Percentiles rank a stretch among this genome's conserved stretches.
These are phyloP conservation scores for Aspergillus sp. DNA, from an alignment of 2,329 filamentous ascomycete genomes.

Conservation along the genomic window DNA sequence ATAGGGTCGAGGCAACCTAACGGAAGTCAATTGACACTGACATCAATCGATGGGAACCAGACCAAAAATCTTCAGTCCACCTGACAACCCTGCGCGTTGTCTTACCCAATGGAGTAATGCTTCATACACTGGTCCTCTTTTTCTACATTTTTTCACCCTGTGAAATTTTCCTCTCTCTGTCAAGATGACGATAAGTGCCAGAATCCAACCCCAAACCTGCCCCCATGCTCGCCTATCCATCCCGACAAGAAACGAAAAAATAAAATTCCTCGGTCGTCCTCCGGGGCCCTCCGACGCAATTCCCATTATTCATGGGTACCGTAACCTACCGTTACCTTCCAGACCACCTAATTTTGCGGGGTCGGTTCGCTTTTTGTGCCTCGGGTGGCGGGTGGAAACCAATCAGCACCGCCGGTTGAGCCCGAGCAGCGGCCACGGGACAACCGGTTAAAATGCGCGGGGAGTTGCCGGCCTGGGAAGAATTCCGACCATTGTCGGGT, in stretches of 20 bases:
- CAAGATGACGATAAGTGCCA: not conserved
- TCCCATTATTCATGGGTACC: slow-evolving; percentile 1
- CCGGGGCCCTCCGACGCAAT: slow-evolving; percentile 6
- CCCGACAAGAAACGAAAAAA: not conserved
- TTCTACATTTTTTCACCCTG: not conserved
- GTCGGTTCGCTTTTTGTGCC: slow-evolving; percentile 19
- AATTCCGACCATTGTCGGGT: slow-evolving; percentile 17
- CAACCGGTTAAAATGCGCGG: slow-evolving; percentile 23
- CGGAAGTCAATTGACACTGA: not conserved
- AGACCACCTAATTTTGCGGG: slow-evolving; percentile 12
- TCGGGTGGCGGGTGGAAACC: slow-evolving; percentile 17
- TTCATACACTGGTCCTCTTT: not conserved
- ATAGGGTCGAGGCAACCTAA: not conserved
- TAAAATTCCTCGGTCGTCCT: slow-evolving; percentile 1
- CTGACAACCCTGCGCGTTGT: not conserved
- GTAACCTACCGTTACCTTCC: not conserved
- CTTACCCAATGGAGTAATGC: not conserved
- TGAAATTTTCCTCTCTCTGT: not conserved
- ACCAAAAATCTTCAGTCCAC: not conserved
- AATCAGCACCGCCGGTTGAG: slow-evolving; percentile 16
- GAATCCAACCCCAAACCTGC: not conserved
- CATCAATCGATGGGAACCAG: not conserved
- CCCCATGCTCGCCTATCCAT: not conserved
- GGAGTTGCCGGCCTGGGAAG: slow-evolving; percentile 13
- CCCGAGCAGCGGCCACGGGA: slow-evolving; percentile 20